Conservation (phyloP, 2,329 filamentous ascomycete species). For the Nemania bipapillata region DNA sequence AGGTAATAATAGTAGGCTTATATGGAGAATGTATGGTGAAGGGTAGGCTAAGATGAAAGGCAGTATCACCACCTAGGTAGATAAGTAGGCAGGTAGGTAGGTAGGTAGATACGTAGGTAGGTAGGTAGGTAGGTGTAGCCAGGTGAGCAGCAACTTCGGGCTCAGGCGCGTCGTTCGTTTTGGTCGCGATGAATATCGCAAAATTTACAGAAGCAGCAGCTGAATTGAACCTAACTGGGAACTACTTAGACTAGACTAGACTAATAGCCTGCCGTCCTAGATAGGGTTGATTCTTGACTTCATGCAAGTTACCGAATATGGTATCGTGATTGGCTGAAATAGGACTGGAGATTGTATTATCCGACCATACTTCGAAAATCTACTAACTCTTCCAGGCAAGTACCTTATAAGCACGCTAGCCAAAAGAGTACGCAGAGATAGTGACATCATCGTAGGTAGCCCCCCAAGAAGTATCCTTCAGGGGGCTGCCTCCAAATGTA, state of each 20-base stretch:
- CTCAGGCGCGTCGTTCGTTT: constrained; percentile 29
- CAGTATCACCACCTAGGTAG: neutral
- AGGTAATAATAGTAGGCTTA: too few species aligned
- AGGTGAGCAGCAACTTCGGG: constrained; percentile 7
- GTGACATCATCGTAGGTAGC: constrained; percentile 33
- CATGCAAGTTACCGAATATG: constrained; percentile 12
- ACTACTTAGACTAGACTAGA: neutral
- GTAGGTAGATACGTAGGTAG: too few species aligned
- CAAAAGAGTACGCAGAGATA: too few species aligned
- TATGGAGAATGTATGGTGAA: too few species aligned
- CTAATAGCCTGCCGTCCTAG: too few species aligned
- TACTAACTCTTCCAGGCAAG: constrained; percentile 20
- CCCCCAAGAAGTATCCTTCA: neutral
- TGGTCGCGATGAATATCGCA: constrained; percentile 34
- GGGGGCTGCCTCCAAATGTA: neutral
- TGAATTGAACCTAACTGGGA: neutral
- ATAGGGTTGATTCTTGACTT: constrained; percentile 35
- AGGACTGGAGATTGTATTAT: constrained; percentile 37
- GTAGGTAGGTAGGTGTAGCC: too few species aligned
- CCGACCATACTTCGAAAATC: neutral
- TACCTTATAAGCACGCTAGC: neutral
- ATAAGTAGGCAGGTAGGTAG: too few species aligned
- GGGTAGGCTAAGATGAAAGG: neutral
- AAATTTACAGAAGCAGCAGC: constrained; percentile 8
- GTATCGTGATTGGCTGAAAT: constrained; percentile 23